Evolutionary conservation across 2,329 filamentous ascomycete genomes (phyloP).

Genomic region (Eutypella sp.): DNA sequence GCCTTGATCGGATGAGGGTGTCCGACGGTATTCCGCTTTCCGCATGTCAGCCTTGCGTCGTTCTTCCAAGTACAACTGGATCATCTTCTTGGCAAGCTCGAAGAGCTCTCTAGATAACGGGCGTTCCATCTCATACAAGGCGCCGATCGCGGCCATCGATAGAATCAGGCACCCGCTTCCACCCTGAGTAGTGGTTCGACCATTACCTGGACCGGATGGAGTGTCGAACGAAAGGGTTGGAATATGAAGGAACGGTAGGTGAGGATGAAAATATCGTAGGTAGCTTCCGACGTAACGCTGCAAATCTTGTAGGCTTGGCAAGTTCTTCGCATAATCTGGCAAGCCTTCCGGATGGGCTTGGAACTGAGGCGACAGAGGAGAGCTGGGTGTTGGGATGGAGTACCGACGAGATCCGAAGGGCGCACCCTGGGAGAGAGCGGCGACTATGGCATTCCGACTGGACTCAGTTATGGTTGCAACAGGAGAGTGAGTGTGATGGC

Average conservation of each 20-base stretch:
- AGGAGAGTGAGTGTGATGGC: slow-evolving; percentile 52
- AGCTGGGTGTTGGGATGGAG: slow-evolving; percentile 51
- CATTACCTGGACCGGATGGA: slow-evolving; percentile 60
- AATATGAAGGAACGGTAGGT: slow-evolving; percentile 90
- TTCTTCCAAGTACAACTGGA: slow-evolving; percentile 87
- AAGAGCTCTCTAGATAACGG: slow-evolving; percentile 79
- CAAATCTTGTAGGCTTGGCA: slow-evolving; percentile 80
- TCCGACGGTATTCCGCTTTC: slow-evolving; percentile 53
- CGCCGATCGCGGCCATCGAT: slow-evolving; percentile 72
- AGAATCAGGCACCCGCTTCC: slow-evolving; percentile 83
- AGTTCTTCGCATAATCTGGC: slow-evolving; percentile 47
- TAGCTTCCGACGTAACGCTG: slow-evolving; percentile 89
- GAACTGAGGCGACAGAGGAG: slow-evolving; percentile 50
- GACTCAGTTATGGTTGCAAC: slow-evolving; percentile 61
- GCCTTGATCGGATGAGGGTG: slow-evolving; percentile 41
- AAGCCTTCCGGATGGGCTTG: slow-evolving; percentile 44
- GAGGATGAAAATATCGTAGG: slow-evolving; percentile 87
- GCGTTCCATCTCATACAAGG: slow-evolving; percentile 79
- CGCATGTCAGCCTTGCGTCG: slow-evolving; percentile 78
- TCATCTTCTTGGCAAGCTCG: slow-evolving; percentile 92
- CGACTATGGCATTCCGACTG: slow-evolving; percentile 57
- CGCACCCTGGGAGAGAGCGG: slow-evolving; percentile 52
- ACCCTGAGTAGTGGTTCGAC: slow-evolving; percentile 57
- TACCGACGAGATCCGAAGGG: slow-evolving; percentile 59
- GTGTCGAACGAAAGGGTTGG: slow-evolving; percentile 88